Base-by-base conservation (phyloP, 176 grass and related monocot genomes). In the Phoenix roebelenii region DNA sequence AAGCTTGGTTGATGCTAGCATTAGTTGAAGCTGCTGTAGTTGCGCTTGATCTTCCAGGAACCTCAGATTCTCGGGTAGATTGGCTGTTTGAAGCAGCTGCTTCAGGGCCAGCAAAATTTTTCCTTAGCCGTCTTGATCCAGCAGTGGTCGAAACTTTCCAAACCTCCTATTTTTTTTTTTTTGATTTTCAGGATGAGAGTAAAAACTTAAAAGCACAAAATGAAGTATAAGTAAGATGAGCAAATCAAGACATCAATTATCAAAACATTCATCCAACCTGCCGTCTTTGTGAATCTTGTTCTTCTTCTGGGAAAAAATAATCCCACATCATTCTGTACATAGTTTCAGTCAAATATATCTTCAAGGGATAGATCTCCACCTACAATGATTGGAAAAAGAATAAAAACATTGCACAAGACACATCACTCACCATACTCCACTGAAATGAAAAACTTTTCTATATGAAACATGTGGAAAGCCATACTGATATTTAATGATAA, bases 311-410 rank as follows among this genome's bases (percentile, higher is more conserved):
- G 76, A 98, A 98, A 49, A 98, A 92, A 65, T 98, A 98, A 49
- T 98, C 93, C 93, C 93, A 98, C 93, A 98, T 98, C 93, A 92
- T 98, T 75, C 84, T 85, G 66, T 98, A 98, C 93, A 98, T 98
- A 39, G 81, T 83, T 85, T 98, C 93, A 4, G 88, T 80, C 23
- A 98, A 74, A 77, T 98, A 85, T 76, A 98, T 98, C 81, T 85
- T 98, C 76, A 98, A 74, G 25, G 93, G 93, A 67, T 81, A 88
- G 32, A 98, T 98, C 50, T 92, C 93, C 54, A 98, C 88, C 93
- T 98, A 80, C 58, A 83, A 67, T 16, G 74, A 73, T 26, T 69
- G 6, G 39, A 75, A 22, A 70, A 82, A 18, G 82, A 69, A 86
- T 61, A 81, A 72, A 50, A 70, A 55, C 23, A 44, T 44, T 44